Evolutionary conservation across 192 early-diverging fungal genomes (phyloP).

Genomic region (Mortierella claussenii): DNA sequence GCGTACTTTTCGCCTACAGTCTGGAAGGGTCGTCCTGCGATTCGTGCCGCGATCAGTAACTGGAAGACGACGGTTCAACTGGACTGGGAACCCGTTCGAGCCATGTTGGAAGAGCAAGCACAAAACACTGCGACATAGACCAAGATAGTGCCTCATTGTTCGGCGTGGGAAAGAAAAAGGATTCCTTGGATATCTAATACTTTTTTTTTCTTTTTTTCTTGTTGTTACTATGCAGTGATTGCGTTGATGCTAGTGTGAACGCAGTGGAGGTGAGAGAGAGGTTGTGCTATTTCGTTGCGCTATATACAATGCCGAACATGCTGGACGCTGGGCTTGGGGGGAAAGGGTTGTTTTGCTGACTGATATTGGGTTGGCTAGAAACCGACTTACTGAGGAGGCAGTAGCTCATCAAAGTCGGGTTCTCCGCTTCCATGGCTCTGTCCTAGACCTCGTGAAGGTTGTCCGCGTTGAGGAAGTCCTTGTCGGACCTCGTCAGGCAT

Average conservation of each 20-base stretch:
- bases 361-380: too few relatives aligned
- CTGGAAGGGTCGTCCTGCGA: conserved; percentile 55
- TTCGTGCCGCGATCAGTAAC: conserved; percentile 64
- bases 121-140: too few relatives aligned
- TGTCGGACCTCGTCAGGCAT: conserved; percentile 18
- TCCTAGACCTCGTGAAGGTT: background rate
- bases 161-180: too few relatives aligned
- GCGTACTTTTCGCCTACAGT: conserved; percentile 62
- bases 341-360: too few relatives aligned
- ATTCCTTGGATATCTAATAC: too few relatives aligned
- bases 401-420: conserved; percentile 25
- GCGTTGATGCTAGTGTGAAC: too few relatives aligned
- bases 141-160: too few relatives aligned
- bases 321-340: too few relatives aligned
- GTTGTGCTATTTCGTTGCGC: too few relatives aligned
- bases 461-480: conserved; percentile 6
- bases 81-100: conserved; percentile 28
- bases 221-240: background rate
- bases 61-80: conserved; percentile 51
- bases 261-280: too few relatives aligned
- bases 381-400: conserved; percentile 9
- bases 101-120: conserved; percentile 30
- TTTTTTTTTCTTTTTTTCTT: background rate
- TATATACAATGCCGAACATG: too few relatives aligned
- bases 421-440: conserved; percentile 7